Evolutionary conservation across 495 filamentous ascomycete species (phyloP).

Genomic region (Penicillium turbatum): DNA sequence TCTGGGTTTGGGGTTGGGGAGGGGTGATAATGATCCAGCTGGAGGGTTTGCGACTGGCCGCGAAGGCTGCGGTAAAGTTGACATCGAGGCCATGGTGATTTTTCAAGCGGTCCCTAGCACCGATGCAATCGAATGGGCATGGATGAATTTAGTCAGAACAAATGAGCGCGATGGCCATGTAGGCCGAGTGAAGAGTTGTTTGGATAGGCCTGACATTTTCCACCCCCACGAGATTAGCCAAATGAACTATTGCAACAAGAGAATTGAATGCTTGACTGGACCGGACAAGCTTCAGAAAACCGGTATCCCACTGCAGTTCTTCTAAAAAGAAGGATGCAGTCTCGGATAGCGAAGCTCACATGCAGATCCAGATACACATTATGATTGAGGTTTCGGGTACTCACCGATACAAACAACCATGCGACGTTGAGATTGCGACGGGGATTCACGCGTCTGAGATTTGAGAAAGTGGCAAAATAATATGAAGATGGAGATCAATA

Average conservation of each 20-base stretch:
- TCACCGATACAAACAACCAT: conserved; percentile 22
- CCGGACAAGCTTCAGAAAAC: neutral
- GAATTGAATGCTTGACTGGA: neutral
- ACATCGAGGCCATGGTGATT: conserved; percentile 52
- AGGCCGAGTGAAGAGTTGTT: neutral
- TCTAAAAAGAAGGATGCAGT: no score
- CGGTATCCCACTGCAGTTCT: neutral
- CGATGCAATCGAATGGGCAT: neutral
- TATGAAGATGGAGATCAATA: neutral
- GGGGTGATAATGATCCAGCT: conserved; percentile 60
- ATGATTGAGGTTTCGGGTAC: conserved; percentile 12
- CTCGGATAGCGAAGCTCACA: no score
- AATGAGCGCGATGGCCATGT: conserved; percentile 14
- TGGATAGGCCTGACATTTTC: neutral
- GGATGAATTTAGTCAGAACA: conserved; percentile 2
- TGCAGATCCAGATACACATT: neutral
- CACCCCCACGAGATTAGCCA: neutral
- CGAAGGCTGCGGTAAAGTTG: conserved; percentile 57
- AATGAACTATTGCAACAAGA: neutral
- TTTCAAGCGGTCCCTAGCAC: conserved; percentile 5
- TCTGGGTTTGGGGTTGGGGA: conserved; percentile 67
- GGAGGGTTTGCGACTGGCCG: conserved; percentile 61
- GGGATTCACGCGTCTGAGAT: neutral
- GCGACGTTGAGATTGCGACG: conserved; percentile 20
- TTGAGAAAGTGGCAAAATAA: neutral